Evolutionary conservation across 2,329 filamentous ascomycete genomes (phyloP), one percentile per base, ranked within the genome.

Genomic region (Lasiodiplodia sp.): DNA sequence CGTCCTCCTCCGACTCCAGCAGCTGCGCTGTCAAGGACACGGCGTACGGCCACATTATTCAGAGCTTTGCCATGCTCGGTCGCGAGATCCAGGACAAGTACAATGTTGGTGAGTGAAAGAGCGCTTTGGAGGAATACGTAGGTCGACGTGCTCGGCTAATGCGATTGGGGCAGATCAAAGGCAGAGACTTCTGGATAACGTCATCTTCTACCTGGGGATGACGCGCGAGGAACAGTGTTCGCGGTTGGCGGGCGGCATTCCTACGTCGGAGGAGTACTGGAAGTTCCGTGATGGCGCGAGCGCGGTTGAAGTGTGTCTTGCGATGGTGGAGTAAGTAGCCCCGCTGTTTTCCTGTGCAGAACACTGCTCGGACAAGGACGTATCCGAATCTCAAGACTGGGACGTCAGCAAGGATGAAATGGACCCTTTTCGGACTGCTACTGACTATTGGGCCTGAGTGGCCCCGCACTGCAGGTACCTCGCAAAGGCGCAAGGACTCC

Each of bases 341-440:
- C 10, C 5, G 6, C n/a, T 4, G 44, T 11, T 44, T 16, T 6
- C 16, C 16, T 44, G 18, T 44, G 16, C 31, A 34, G 31, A 34
- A 2, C 1, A 2, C 31, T 34, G 31, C 31, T 0, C 0, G 0
- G 8, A 7, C 16, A 1, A 18, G 16, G 40, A n/a, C 1, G 5
- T 16, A n/a, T 7, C 18, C 5, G 3, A 2, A 7, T 4, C 40
- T 44, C 16, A 16, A 18, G 18, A 16, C 0, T 6, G 16, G 18
- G 6, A 18, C 2, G 1, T n/a, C 16, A 0, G 3, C 14, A 16
- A 5, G 5, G 16, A 31, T 31, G 31, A 1, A 10, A 34, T 3
- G 8, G 8, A 18, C 4, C 7, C 3, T 3, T 8, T n/a, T n/a
- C n/a, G 18, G 18, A 21, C 44, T 47, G 7, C 7, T 21, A 10